phyloP scores from a whole-genome alignment of 331 rosid genomes.

The Rhamnella rubrinervis region DNA sequence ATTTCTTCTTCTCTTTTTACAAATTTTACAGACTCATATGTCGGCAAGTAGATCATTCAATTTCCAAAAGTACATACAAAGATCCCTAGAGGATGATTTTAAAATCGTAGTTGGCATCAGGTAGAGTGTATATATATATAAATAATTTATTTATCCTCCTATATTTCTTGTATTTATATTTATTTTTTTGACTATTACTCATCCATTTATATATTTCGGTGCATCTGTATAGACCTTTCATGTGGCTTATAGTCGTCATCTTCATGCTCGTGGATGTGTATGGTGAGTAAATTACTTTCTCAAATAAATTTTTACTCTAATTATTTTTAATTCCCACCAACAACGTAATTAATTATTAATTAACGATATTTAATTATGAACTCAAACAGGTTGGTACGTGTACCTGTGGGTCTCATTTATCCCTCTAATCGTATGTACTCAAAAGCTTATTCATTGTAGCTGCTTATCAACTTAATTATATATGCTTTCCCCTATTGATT shows the following conservation, averaged over 20 bases:
- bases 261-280: slow-evolving; percentile 55
- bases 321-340: background rate
- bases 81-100: slow-evolving; percentile 62
- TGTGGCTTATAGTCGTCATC: slow-evolving; percentile 55
- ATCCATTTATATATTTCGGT: background rate
- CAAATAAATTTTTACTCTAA: no score
- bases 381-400: slow-evolving; percentile 52
- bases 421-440: slow-evolving; percentile 46
- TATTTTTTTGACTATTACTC: background rate
- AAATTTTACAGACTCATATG: slow-evolving; percentile 44
- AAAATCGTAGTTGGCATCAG: slow-evolving; percentile 57
- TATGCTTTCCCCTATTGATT: background rate
- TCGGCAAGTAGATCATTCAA: slow-evolving; percentile 34
- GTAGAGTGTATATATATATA: slow-evolving; percentile 16
- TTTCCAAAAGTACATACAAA: slow-evolving; percentile 48
- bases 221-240: slow-evolving; percentile 32
- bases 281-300: slow-evolving; percentile 32
- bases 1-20: background rate
- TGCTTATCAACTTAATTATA: background rate
- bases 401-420: slow-evolving; percentile 56
- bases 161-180: background rate
- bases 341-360: no score
- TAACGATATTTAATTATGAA: background rate
- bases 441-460: background rate
- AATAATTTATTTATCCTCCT: background rate